These are phyloP conservation scores for Angophora floribunda DNA, from an alignment of 345 rosid species.

Conservation along the genomic window DNA sequence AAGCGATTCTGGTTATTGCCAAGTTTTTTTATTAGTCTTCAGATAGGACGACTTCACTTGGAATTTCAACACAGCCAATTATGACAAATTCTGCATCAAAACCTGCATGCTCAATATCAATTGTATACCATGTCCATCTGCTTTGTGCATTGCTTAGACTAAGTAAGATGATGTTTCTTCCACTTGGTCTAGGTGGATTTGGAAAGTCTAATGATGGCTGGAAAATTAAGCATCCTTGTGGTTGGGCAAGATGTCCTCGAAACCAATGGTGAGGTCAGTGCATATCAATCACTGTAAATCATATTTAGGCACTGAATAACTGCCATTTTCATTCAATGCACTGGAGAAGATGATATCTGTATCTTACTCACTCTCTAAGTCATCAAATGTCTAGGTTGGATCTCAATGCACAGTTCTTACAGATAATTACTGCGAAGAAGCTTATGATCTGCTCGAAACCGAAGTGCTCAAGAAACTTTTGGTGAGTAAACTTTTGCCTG, in stretches of 20 bases:
- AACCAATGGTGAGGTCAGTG: slow-evolving; percentile 31
- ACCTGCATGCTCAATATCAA: not conserved
- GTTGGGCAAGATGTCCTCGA: slow-evolving; percentile 51
- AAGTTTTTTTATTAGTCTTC: not conserved
- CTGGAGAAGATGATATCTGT: not conserved
- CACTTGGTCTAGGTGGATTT: slow-evolving; percentile 36
- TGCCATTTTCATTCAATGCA: not conserved
- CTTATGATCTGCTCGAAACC: slow-evolving; percentile 49
- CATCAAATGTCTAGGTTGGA: slow-evolving; percentile 13
- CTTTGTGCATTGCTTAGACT: not conserved
- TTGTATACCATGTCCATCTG: not conserved
- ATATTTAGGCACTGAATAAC: not conserved
- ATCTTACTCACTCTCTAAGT: not conserved
- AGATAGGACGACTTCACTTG: not conserved
- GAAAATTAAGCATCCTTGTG: slow-evolving; percentile 34
- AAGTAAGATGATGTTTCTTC: not conserved
- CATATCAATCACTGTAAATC: not conserved
- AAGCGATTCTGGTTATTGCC: not conserved
- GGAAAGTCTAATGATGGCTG: slow-evolving; percentile 50
- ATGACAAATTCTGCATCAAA: not conserved
- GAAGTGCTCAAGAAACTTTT: slow-evolving; percentile 36
- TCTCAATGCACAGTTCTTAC: slow-evolving; percentile 55
- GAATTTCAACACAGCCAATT: not conserved
- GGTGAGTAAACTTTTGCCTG: slow-evolving; percentile 11
- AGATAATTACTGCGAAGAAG: slow-evolving; percentile 65